Percentiles rank a stretch among this genome's conserved stretches.
phyloP scores from a whole-genome alignment of 1,139 yeast genomes.

The Blastobotrys elegans region DNA sequence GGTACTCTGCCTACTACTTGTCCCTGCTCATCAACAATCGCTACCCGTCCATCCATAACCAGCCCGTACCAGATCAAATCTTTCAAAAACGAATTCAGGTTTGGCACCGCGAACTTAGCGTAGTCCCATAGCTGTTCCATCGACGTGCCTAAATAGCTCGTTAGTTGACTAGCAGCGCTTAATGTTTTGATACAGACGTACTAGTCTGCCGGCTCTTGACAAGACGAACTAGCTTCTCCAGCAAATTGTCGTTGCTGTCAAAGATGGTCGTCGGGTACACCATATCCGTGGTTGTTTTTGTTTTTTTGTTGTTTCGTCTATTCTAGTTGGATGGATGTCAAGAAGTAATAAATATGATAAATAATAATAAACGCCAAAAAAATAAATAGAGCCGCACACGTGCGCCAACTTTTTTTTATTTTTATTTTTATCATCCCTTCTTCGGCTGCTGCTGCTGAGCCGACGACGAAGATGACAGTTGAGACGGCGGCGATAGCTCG shows the following conservation, averaged over 20 bases:
- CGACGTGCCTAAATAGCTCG: no score
- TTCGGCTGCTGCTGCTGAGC: not conserved
- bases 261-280: not conserved
- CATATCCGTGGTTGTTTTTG: not conserved
- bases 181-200: no score
- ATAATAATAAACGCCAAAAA: not conserved
- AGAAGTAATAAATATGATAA: not conserved
- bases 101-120: not conserved
- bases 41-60: not conserved
- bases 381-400: not conserved
- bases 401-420: not conserved
- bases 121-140: not conserved
- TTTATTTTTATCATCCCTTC: not conserved
- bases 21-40: not conserved
- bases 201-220: no score
- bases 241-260: not conserved
- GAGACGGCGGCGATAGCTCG: conserved; percentile 56
- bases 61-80: not conserved
- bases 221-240: not conserved
- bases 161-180: no score
- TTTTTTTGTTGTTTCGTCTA: no score
- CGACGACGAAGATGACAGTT: no score
- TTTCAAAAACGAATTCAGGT: not conserved
- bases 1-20: not conserved
- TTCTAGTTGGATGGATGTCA: no score